phyloP scores from a whole-genome alignment of 768 basidiomycete genomes.

The Phanerodontia chrysosporium region DNA sequence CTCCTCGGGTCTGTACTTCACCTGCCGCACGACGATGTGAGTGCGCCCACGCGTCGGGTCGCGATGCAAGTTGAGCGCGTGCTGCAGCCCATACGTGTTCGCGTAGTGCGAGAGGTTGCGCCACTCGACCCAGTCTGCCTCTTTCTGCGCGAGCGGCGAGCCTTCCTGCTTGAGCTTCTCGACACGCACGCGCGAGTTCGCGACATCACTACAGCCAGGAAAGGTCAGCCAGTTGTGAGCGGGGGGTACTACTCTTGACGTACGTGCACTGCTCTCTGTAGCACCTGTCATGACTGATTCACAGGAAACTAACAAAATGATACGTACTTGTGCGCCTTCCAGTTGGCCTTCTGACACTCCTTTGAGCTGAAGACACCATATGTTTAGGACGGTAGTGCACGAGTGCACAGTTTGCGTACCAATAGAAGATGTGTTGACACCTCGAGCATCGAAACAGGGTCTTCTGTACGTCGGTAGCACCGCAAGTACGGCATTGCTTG shows the following conservation, averaged over 20 bases:
- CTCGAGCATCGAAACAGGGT: slow-evolving; percentile 17
- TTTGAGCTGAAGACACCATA: slow-evolving; percentile 15
- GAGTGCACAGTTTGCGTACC: slow-evolving; percentile 17
- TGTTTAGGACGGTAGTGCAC: background rate
- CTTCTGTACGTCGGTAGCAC: slow-evolving; percentile 14
- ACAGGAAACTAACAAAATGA: background rate
- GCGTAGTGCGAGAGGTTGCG: slow-evolving; percentile 13
- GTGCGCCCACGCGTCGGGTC: slow-evolving; percentile 23
- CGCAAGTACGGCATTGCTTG: slow-evolving; percentile 18
- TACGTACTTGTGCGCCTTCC: slow-evolving; percentile 23
- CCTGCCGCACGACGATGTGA: slow-evolving; percentile 23
- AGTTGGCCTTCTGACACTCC: slow-evolving; percentile 22
- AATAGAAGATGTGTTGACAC: slow-evolving; percentile 25
- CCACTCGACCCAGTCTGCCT: slow-evolving; percentile 23
- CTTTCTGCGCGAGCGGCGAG: slow-evolving; percentile 13
- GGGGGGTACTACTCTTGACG: background rate
- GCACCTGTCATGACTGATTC: background rate
- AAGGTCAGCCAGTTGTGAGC: too few relatives aligned
- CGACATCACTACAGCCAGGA: slow-evolving; percentile 9
- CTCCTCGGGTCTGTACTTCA: slow-evolving; percentile 19
- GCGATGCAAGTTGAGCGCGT: slow-evolving; percentile 24
- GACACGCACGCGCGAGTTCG: slow-evolving; percentile 3
- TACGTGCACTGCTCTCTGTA: background rate
- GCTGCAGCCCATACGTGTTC: slow-evolving; percentile 13
- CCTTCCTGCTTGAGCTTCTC: slow-evolving; percentile 11